Evolutionary conservation across 495 filamentous ascomycete genomes (phyloP), one percentile per base, ranked within the genome.

Genomic region (Talaromyces ruber): DNA sequence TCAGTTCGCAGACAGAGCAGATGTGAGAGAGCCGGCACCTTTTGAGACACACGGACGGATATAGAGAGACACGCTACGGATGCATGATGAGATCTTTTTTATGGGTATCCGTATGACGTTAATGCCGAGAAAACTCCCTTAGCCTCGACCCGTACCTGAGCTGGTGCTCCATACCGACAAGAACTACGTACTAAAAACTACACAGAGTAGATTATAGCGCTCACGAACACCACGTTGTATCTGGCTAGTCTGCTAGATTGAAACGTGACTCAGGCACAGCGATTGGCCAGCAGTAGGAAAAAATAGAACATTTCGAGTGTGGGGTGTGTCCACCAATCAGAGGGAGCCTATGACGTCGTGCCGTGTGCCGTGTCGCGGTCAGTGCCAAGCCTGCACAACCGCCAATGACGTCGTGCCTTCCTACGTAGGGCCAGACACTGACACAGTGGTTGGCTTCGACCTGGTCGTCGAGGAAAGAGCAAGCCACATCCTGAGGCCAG

Each of bases 321-420:
- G 43, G 43, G 43, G 43, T 21, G 21, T n/a, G 2, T 9, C 43
- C 43, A 21, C 51, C 51, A 54, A 54, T 54, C 51, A 28, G 8
- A 54, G 3, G 4, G n/a, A 24, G 21, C 8, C 24, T 28, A 57
- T 57, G 54, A 57, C 54, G 54, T 57, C 54, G 54, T 25, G 54
- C 28, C 54, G 18, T 18, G 24, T 26, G 22, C 52, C 11, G 52
- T 30, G 52, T 34, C 2, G 54, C 54, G 14, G 54, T 12, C n/a
- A n/a, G 28, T 22, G 54, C 54, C 54, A 57, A 57, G 54, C 54
- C 26, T 21, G 24, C 54, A 25, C 12, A 11, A 57, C 52, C 9
- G 28, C 54, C 54, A 57, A 34, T 57, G 54, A 57, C 54, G 54
- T 57, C 54, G 54, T 57, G 21, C 54, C 54, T 57, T 34, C 54